Conservation (phyloP, 352 stramenopile species). For the Thraustochytrium sp. region DNA sequence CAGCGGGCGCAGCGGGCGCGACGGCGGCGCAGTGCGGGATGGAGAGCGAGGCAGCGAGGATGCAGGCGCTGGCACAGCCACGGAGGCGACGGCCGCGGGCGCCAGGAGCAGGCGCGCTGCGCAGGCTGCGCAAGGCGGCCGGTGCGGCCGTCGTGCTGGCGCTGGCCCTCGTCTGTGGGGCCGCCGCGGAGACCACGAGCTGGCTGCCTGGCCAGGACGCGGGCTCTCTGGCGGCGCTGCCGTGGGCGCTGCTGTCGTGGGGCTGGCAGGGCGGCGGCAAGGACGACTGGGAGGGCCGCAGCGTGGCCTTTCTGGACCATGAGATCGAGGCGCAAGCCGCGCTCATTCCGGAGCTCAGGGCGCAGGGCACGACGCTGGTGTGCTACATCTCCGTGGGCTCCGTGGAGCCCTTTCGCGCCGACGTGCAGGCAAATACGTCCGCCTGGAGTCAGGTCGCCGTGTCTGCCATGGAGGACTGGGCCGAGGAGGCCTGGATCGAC, state of each 20-base stretch:
- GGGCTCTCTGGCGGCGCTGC: background rate
- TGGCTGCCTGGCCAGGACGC: no score
- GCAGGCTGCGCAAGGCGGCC: no score
- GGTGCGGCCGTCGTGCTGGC: background rate
- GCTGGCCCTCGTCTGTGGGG: background rate
- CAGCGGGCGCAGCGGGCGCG: no score
- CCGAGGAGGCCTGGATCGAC: constrained; percentile 36
- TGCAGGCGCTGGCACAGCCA: no score
- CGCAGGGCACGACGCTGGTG: constrained; percentile 45
- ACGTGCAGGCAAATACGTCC: constrained; percentile 51
- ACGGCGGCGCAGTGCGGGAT: no score
- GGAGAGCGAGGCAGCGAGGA: no score
- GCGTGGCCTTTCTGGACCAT: background rate
- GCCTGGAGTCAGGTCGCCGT: constrained; percentile 46
- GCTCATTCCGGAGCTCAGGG: background rate
- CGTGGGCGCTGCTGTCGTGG: background rate
- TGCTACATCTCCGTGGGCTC: constrained; percentile 60
- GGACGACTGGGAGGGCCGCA: background rate
- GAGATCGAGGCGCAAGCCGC: background rate
- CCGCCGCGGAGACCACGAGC: background rate
- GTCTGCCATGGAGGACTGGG: constrained; percentile 52
- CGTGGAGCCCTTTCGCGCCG: constrained; percentile 56
- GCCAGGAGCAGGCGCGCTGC: no score
- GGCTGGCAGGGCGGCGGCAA: background rate
- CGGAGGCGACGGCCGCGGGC: no score